Evolutionary conservation across 352 stramenopile species (phyloP), one percentile per base, ranked within the genome.

Genomic region (Phytopythium litorale): DNA sequence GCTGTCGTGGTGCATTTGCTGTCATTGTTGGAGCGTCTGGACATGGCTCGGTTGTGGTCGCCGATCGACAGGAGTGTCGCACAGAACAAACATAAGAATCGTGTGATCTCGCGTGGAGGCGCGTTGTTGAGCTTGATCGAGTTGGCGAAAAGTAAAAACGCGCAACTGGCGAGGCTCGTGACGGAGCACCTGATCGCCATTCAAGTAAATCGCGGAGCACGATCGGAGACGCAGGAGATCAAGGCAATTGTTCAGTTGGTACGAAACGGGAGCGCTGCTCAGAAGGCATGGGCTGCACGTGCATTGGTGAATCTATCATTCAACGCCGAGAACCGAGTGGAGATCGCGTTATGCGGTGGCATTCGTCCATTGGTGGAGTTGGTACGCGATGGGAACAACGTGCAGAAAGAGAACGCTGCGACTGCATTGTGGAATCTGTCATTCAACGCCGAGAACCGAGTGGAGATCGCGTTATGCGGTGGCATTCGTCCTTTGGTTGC

Each of bases 1-100:
- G 38, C 62, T 1, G 65, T 70, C 11, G 62, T 75, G 16, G 50
- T 21, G 15, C 48, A 54, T 18, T 54, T 54, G 48, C 37, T 28
- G 25, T 54, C 48, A 11, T 23, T 54, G 48, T 4, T 38, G 37
- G 48, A 23, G 15, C 23, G 13, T 0, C 15, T 54, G 11, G 23
- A 35, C 23, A 11, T 53, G 48, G 23, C 6, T 53, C 42, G 19
- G 7, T 48, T 23, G 42, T 13, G 42, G 42, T 25, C 9, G 1
- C 3, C 13, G 11, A 18, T 46, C 13, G 19, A 48, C 19, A 19
- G 42, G 7, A 25, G 16, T 0, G 7, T 48, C 3, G 42, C 42
- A 25, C 7, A 3, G 7, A 48, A 25, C 19, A 18, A 9, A 11
- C 43, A 50, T n/a, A 28, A 50, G 9, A 50, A 50, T 9, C 43